phyloP scores from a whole-genome alignment of 768 basidiomycete species.

The Tylopilus vinaceipallidus region DNA sequence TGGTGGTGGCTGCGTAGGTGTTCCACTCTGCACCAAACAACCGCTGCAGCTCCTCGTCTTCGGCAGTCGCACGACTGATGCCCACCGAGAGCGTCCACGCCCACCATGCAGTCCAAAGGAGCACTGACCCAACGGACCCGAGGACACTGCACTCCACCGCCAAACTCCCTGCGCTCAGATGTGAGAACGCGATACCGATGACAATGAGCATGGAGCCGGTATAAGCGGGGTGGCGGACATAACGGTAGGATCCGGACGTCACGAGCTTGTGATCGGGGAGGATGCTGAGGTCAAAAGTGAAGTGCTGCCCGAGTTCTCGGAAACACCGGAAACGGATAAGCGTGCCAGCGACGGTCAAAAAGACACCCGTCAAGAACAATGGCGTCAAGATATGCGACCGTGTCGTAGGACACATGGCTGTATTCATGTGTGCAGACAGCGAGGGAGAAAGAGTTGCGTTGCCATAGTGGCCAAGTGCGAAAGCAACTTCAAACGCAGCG shows the following conservation, averaged over 20 bases:
- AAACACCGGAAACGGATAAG: conserved; percentile 54
- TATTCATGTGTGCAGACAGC: conserved; percentile 32
- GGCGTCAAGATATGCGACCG: conserved; percentile 36
- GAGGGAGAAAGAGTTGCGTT: conserved; percentile 33
- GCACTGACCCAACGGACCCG: conserved; percentile 30
- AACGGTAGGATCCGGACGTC: conserved; percentile 47
- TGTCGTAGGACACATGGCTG: conserved; percentile 31
- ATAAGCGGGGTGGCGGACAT: conserved; percentile 57
- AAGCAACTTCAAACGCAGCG: conserved; percentile 49
- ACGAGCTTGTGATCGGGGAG: conserved; percentile 51
- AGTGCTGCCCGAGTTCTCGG: conserved; percentile 49
- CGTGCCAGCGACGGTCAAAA: conserved; percentile 42
- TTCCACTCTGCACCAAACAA: conserved; percentile 49
- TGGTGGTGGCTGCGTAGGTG: conserved; percentile 42
- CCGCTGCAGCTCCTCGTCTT: conserved; percentile 49
- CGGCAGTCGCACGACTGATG: conserved; percentile 47
- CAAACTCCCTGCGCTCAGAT: conserved; percentile 48
- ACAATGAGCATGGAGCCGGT: conserved; percentile 52
- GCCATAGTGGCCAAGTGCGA: conserved; percentile 34
- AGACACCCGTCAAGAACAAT: conserved; percentile 44
- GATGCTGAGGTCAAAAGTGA: conserved; percentile 59
- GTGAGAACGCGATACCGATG: conserved; percentile 44
- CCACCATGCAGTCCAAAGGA: conserved; percentile 46
- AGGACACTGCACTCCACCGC: conserved; percentile 38
- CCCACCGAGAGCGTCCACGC: conserved; percentile 47